phyloP scores from a whole-genome alignment of 2,329 filamentous ascomycete species.

The Sclerotinia sclerotiorum region DNA sequence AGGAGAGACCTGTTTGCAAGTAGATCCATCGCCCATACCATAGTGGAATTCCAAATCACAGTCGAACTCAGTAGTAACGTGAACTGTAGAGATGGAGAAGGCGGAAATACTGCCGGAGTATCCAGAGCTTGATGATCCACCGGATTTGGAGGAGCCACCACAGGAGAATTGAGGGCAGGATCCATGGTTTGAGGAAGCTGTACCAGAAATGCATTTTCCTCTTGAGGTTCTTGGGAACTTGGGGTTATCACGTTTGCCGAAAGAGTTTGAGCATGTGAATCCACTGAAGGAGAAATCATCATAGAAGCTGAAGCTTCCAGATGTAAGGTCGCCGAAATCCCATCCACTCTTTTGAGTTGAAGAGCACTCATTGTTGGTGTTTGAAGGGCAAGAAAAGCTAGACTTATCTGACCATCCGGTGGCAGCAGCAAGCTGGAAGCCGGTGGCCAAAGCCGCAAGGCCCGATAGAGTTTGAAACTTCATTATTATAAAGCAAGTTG shows the following conservation, averaged over 20 bases:
- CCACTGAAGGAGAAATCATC: conserved; percentile 73
- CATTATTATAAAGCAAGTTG: conserved; percentile 41
- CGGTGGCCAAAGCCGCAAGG: conserved; percentile 34
- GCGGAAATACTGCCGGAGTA: conserved; percentile 44
- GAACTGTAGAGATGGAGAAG: conserved; percentile 75
- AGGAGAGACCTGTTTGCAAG: conserved; percentile 73
- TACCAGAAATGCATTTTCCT: conserved; percentile 61
- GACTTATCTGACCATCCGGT: conserved; percentile 51
- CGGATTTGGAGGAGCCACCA: conserved; percentile 40
- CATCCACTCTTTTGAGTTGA: conserved; percentile 69
- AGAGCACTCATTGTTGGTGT: conserved; percentile 76
- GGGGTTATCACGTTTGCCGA: conserved; percentile 57
- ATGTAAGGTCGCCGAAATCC: conserved; percentile 64
- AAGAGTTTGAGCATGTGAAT: conserved; percentile 65
- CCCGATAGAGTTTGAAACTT: conserved; percentile 41
- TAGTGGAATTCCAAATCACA: conserved; percentile 83
- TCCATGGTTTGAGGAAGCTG: conserved; percentile 46
- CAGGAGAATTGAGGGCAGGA: conserved; percentile 60
- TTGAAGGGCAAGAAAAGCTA: conserved; percentile 66
- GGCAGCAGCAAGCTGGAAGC: conserved; percentile 48
- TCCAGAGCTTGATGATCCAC: neutral
- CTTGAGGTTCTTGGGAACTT: conserved; percentile 39
- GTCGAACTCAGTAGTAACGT: conserved; percentile 73
- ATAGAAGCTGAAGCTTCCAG: conserved; percentile 64
- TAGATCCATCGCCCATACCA: conserved; percentile 76